Percentiles rank a stretch among this genome's conserved stretches.
Evolutionary conservation across 257 asterid genomes (phyloP).

Genomic region (Capsicum pubescens): DNA sequence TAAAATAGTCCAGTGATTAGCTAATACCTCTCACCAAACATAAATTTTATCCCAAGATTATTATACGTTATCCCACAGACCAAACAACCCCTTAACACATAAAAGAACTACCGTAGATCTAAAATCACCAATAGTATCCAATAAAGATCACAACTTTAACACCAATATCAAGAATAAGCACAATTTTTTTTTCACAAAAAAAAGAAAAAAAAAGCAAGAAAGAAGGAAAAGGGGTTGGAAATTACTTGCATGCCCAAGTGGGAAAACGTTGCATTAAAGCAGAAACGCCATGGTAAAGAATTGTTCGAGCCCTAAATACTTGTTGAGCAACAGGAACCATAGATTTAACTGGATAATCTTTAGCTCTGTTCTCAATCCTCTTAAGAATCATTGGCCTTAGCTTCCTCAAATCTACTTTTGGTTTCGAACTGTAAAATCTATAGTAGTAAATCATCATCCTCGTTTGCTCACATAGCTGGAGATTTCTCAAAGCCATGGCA

Average conservation of each 20-base stretch:
- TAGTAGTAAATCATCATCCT: too few relatives aligned
- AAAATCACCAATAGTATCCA: too few relatives aligned
- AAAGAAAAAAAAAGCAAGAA: background rate
- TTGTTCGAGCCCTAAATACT: constrained; percentile 59
- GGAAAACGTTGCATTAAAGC: constrained; percentile 67
- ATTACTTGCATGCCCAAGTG: constrained; percentile 88
- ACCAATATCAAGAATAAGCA: too few relatives aligned
- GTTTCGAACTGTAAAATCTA: constrained; percentile 28
- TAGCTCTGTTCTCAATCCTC: constrained; percentile 80
- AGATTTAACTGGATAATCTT: constrained; percentile 59
- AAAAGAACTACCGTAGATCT: too few relatives aligned
- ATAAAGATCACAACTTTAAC: too few relatives aligned
- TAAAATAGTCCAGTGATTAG: too few relatives aligned
- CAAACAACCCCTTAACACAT: too few relatives aligned
- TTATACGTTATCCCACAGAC: too few relatives aligned
- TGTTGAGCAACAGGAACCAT: constrained; percentile 73
- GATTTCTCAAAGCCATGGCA: too few relatives aligned
- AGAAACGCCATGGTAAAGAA: constrained; percentile 76
- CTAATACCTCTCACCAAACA: too few relatives aligned
- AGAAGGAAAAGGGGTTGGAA: constrained; percentile 8
- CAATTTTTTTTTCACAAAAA: background rate
- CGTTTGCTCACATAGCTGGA: too few relatives aligned
- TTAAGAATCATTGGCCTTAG: constrained; percentile 77
- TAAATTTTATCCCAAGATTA: too few relatives aligned
- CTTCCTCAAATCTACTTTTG: constrained; percentile 52